Evolutionary conservation across 148 eudicot genomes (phyloP).

Genomic region (Vaccinium vitisidaea): DNA sequence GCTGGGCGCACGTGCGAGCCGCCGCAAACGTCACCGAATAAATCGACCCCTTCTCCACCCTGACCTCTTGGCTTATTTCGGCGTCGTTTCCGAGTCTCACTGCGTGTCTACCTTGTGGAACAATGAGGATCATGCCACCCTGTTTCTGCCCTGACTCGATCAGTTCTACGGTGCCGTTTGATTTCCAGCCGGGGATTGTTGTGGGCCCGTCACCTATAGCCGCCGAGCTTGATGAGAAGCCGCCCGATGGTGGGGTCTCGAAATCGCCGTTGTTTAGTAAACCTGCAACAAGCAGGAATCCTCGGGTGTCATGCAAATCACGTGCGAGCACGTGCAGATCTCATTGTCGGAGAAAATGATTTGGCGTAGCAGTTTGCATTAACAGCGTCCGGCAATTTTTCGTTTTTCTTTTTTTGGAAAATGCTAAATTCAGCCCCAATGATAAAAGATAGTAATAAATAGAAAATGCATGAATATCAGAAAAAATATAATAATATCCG

Average conservation of each 20-base stretch:
- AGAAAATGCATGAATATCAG: too few relatives aligned
- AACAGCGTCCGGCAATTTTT: not conserved
- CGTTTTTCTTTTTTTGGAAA: too few relatives aligned
- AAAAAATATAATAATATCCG: too few relatives aligned
- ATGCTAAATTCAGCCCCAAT: too few relatives aligned
- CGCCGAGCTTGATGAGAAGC: constrained; percentile 42
- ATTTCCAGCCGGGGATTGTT: constrained; percentile 72
- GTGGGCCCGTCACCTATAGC: constrained; percentile 47
- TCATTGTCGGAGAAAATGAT: too few relatives aligned
- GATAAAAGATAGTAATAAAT: too few relatives aligned
- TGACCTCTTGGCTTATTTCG: constrained; percentile 70
- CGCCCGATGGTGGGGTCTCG: constrained; percentile 84
- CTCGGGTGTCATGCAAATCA: not conserved
- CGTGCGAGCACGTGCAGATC: not conserved
- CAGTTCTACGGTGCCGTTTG: constrained; percentile 83
- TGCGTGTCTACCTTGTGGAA: constrained; percentile 85
- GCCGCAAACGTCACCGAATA: constrained; percentile 93
- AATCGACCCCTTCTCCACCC: constrained; percentile 67
- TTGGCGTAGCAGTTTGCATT: not conserved
- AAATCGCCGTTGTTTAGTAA: constrained; percentile 77
- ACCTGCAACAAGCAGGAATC: constrained; percentile 39
- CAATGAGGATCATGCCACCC: constrained; percentile 97
- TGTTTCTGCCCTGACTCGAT: constrained; percentile 85
- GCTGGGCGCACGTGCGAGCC: constrained; percentile 95
- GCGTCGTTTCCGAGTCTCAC: constrained; percentile 92